Evolutionary conservation across 192 early-diverging fungal genomes (phyloP), one percentile per base, ranked within the genome.

Genomic region (Geranomyces variabilis): DNA sequence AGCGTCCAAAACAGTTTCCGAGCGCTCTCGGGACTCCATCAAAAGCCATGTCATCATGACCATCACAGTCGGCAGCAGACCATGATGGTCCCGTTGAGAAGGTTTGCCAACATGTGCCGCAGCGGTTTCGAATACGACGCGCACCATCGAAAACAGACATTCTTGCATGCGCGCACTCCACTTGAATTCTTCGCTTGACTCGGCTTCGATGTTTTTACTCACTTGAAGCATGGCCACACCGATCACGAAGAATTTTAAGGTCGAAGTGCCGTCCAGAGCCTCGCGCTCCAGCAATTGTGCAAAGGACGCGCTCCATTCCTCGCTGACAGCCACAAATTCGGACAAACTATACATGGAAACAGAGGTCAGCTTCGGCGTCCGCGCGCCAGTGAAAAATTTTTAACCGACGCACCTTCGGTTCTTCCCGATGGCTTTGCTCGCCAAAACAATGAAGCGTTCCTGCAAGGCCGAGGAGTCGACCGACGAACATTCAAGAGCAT

Each of bases 11-110:
- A 26, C 6, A 7, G 7, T 10, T 19, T 6, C 31, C 5, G 15
- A 26, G 8, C 17, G 17, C 29, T 60, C 58, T 19, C 17, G 58
- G 7, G 15, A 2, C 17, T 60, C 21, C 22, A 29, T 28, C 29
- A 8, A 29, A 4, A 64, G n/a, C 63, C 63, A 64, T 1, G 21
- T 36, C 17, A 46, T 46, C 63, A 64, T 64, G 15, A 45, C 41
- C 41, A 64, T 17, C 6, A 64, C 41, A 4, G 58, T 60, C 58
- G 58, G 58, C 51, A 53, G 19, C 36, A 41, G 36, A 41, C 36
- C 36, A 41, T 41, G 36, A 41, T 41, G 36, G 10, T 41, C 36
- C 36, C 36, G 3, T 41, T 41, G 36, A 3, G 36, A 41, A 41
- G 36, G 10, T 10, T 41, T 10, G 3, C 10, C 51, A 55, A 55